phyloP scores from a whole-genome alignment of 2,329 filamentous ascomycete species.

The Fusarium odoratissimum region DNA sequence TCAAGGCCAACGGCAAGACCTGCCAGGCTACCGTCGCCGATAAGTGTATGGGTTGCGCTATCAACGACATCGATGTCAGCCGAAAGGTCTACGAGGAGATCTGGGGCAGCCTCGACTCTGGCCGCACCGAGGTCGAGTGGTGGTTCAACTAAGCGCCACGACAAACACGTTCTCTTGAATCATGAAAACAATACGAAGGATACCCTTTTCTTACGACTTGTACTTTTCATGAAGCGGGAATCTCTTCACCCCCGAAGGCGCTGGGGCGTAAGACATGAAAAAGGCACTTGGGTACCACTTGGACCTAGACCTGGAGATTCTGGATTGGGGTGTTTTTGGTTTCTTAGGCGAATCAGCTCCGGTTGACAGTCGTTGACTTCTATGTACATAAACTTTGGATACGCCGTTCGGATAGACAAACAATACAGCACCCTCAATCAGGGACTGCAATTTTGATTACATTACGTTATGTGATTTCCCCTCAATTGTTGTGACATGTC shows the following conservation, averaged over 20 bases:
- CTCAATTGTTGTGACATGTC: conserved; percentile 5
- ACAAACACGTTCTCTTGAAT: conserved; percentile 12
- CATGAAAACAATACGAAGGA: conserved; percentile 24
- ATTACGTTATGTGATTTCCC: neutral
- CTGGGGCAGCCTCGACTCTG: conserved; percentile 57
- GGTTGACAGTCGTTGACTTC: conserved; percentile 37
- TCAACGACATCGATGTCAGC: conserved; percentile 69
- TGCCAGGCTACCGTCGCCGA: conserved; percentile 72
- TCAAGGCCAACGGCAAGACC: conserved; percentile 69
- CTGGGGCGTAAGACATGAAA: conserved; percentile 32
- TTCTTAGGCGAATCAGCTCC: conserved; percentile 35
- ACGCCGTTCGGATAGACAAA: conserved; percentile 34
- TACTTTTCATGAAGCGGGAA: conserved; percentile 43
- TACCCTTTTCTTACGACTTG: conserved; percentile 37
- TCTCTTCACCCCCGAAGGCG: conserved; percentile 34
- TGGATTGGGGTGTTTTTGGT: conserved; percentile 44
- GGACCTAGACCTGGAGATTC: conserved; percentile 26
- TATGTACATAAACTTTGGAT: conserved; percentile 39
- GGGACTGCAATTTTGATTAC: conserved; percentile 17
- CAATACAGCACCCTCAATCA: conserved; percentile 7
- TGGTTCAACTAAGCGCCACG: conserved; percentile 55
- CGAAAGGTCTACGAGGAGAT: conserved; percentile 66
- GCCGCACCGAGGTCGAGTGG: conserved; percentile 59
- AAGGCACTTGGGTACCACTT: conserved; percentile 5
- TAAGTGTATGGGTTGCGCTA: conserved; percentile 78